Evolutionary conservation across 305 asterid species (phyloP).

Genomic region (Fraxinus paxiana): DNA sequence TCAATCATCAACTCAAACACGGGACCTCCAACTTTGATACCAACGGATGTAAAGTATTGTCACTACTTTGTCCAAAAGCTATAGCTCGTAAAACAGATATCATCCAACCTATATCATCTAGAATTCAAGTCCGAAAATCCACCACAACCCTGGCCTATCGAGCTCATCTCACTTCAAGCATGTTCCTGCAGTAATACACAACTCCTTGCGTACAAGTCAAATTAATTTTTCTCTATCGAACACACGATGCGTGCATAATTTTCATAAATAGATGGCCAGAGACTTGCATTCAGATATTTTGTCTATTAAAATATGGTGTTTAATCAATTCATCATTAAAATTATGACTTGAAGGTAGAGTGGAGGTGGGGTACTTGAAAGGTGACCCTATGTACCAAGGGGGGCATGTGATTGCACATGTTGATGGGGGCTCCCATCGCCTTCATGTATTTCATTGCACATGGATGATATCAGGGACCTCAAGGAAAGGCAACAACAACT

Average conservation of each 20-base stretch:
- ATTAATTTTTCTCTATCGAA: not conserved
- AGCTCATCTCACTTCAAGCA: not conserved
- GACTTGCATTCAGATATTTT: not conserved
- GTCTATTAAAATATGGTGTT: not conserved
- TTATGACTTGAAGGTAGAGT: not conserved
- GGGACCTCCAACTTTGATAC: not conserved
- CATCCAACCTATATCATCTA: not conserved
- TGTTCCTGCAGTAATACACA: not conserved
- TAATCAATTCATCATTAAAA: not conserved
- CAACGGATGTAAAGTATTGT: not conserved
- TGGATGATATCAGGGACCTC: constrained; percentile 20
- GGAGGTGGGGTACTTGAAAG: constrained; percentile 3
- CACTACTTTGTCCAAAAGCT: not conserved
- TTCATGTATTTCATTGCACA: constrained; percentile 36
- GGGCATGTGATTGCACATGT: constrained; percentile 45
- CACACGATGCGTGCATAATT: not conserved
- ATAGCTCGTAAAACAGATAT: not conserved
- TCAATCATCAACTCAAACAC: not conserved
- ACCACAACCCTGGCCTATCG: not conserved
- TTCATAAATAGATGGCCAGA: not conserved
- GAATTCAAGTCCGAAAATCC: not conserved
- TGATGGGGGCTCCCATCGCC: constrained; percentile 33
- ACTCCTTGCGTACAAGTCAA: not conserved
- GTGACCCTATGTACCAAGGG: not conserved
- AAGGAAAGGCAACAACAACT: not conserved